These are phyloP conservation scores for Polychytrium aggregatum DNA, from an alignment of 192 early-diverging fungal species.

Conservation along the genomic window DNA sequence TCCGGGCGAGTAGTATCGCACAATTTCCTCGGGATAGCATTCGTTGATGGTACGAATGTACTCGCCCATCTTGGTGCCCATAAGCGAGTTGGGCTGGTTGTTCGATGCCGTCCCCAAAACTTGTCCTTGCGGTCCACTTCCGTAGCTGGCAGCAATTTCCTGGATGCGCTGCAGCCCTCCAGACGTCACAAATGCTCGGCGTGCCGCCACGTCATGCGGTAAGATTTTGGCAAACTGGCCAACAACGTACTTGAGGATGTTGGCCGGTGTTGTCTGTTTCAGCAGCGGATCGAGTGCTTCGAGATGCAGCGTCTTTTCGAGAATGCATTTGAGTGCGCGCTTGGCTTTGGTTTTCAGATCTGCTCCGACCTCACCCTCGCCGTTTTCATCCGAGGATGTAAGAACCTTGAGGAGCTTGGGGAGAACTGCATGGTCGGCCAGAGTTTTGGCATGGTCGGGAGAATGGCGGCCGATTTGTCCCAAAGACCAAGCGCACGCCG, in stretches of 20 bases:
- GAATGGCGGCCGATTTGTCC: conserved; percentile 48
- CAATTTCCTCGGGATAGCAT: conserved; percentile 55
- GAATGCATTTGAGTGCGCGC: conserved; percentile 39
- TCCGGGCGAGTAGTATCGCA: conserved; percentile 47
- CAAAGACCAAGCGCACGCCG: conserved; percentile 45
- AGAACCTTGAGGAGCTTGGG: conserved; percentile 39
- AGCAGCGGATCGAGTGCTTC: conserved; percentile 43
- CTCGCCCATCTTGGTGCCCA: conserved; percentile 46
- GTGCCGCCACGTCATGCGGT: conserved; percentile 42
- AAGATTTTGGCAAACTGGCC: conserved; percentile 47
- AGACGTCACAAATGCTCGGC: conserved; percentile 39
- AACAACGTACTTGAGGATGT: conserved; percentile 47
- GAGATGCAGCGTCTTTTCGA: conserved; percentile 38
- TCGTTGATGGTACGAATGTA: conserved; percentile 41
- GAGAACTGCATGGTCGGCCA: conserved; percentile 40
- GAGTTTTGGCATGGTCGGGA: conserved; percentile 48
- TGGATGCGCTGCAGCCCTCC: conserved; percentile 40
- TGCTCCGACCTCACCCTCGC: conserved; percentile 19
- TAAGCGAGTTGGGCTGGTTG: conserved; percentile 7
- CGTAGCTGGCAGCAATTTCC: conserved; percentile 37
- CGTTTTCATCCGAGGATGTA: conserved; percentile 12
- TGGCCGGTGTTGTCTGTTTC: conserved; percentile 32
- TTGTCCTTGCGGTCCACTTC: not conserved
- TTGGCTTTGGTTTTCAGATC: conserved; percentile 44
- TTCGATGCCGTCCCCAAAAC: too few species aligned